phyloP scores from a whole-genome alignment of 306 rosid genomes.

The Medicago truncatula region DNA sequence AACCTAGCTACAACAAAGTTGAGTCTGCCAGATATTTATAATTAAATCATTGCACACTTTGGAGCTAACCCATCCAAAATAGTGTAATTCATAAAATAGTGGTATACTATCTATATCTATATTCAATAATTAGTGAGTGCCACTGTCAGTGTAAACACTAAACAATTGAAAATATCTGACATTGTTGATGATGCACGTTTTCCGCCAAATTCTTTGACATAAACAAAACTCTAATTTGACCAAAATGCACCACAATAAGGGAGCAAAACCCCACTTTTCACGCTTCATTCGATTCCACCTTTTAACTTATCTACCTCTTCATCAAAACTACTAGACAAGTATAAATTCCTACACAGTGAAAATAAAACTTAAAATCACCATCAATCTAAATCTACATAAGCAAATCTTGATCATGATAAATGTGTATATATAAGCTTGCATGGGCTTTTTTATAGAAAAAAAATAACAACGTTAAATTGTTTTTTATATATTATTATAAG shows the following conservation, averaged over 20 bases:
- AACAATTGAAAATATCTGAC: conserved; percentile 32
- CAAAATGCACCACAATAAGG: conserved; percentile 71
- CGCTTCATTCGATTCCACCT: conserved; percentile 42
- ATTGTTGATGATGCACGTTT: conserved; percentile 54
- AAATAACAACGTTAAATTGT: no score
- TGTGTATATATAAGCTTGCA: no score
- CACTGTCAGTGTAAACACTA: neutral
- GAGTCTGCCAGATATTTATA: no score
- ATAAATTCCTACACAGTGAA: neutral
- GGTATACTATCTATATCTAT: no score
- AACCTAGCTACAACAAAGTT: no score
- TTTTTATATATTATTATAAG: no score
- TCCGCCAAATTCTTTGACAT: conserved; percentile 61
- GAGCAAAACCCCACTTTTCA: conserved; percentile 60
- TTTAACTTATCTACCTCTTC: conserved; percentile 10
- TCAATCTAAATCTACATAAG: neutral
- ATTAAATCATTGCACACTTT: no score
- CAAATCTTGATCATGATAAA: no score
- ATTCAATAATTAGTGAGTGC: neutral
- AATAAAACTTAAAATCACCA: neutral
- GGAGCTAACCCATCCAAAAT: no score
- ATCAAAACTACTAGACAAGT: neutral
- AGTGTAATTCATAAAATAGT: no score
- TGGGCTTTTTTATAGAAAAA: no score
- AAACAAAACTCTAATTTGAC: conserved; percentile 70